A percentile compares a stretch with the other conserved stretches of the same genome.
phyloP scores from a whole-genome alignment of 345 rosid species.

The Euphorbia peplus region DNA sequence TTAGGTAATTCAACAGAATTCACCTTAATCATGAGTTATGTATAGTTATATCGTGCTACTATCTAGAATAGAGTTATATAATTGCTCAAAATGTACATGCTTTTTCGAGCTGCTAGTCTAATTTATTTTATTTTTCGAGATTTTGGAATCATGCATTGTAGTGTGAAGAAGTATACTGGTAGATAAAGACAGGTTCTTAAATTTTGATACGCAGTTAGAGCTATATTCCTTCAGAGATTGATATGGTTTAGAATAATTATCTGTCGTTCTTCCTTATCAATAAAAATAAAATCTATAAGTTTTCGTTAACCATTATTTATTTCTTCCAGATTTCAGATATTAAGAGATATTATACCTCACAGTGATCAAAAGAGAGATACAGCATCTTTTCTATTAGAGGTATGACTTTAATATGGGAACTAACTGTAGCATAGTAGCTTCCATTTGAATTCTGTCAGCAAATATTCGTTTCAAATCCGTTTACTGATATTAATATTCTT shows the following conservation, averaged over 20 bases:
- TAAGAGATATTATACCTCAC: conserved; percentile 33
- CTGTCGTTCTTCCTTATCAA: not conserved
- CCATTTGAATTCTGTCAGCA: not conserved
- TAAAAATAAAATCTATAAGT: not conserved
- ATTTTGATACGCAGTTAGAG: not conserved
- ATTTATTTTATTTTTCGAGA: not conserved
- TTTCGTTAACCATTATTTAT: not conserved
- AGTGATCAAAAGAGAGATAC: conserved; percentile 38
- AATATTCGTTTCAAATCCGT: not conserved
- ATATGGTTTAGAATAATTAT: not conserved
- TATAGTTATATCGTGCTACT: not conserved
- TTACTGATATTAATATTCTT: conserved; percentile 8
- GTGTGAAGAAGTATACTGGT: not conserved
- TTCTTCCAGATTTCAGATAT: conserved; percentile 32
- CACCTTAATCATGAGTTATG: not conserved
- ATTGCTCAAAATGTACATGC: not conserved
- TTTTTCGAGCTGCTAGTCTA: too few species aligned
- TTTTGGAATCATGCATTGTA: not conserved
- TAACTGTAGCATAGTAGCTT: not conserved
- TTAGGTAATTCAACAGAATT: not conserved
- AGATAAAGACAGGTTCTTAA: not conserved
- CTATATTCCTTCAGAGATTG: not conserved
- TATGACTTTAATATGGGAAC: conserved; percentile 6
- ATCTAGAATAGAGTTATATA: not conserved
- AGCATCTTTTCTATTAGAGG: conserved; percentile 34